A percentile compares a stretch with the other conserved stretches of the same genome.
Evolutionary conservation across 1,284 basidiomycete species (phyloP).

Genomic region (Ganoderma leucocontextum): DNA sequence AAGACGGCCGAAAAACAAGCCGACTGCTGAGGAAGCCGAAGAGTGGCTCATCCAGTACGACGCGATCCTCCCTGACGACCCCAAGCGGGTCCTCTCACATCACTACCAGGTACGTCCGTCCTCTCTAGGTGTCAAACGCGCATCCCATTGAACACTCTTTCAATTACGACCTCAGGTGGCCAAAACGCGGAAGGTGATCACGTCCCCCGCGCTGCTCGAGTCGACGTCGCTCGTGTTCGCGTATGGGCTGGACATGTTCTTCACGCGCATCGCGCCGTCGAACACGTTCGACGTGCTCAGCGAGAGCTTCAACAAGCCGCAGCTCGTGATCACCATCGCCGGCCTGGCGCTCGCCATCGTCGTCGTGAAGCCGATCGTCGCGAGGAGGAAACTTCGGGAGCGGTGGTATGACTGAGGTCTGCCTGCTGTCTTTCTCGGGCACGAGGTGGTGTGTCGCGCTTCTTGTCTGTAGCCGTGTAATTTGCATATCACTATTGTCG

Average conservation of each 20-base stretch:
- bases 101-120: slow-evolving; percentile 67
- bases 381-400: slow-evolving; percentile 67
- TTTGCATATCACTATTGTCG: background rate
- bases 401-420: slow-evolving; percentile 59
- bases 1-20: slow-evolving; percentile 82
- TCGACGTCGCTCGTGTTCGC: slow-evolving; percentile 92
- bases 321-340: slow-evolving; percentile 86
- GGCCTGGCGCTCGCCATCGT: slow-evolving; percentile 79
- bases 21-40: slow-evolving; percentile 82
- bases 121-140: background rate
- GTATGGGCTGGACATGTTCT: slow-evolving; percentile 89
- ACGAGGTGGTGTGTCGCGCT: background rate
- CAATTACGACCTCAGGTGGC: slow-evolving; percentile 57
- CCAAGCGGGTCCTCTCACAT: slow-evolving; percentile 82
- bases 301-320: slow-evolving; percentile 92
- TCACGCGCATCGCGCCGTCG: slow-evolving; percentile 85
- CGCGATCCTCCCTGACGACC: slow-evolving; percentile 77
- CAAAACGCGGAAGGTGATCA: slow-evolving; percentile 70
- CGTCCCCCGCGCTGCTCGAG: slow-evolving; percentile 88
- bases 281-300: slow-evolving; percentile 94
- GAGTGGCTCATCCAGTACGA: slow-evolving; percentile 91
- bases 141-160: background rate
- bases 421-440: background rate
- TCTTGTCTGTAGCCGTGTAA: background rate
- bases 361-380: slow-evolving; percentile 80